These are phyloP conservation scores for Daldinia vernicosa DNA, from an alignment of 495 filamentous ascomycete species.

Conservation along the genomic window DNA sequence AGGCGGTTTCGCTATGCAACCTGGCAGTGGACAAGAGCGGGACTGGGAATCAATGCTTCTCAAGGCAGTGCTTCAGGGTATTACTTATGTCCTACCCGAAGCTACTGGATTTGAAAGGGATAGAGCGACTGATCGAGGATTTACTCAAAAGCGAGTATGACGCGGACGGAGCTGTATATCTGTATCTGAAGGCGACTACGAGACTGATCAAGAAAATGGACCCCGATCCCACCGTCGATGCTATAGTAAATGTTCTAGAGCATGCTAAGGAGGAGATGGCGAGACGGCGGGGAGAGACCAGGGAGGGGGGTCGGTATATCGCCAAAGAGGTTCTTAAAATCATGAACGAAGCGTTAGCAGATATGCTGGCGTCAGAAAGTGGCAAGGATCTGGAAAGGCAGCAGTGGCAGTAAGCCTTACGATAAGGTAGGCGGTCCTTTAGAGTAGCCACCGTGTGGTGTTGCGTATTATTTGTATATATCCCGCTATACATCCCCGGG, in stretches of 20 bases:
- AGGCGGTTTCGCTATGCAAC: conserved; percentile 50
- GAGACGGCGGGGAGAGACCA: conserved; percentile 4
- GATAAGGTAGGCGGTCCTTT: not conserved
- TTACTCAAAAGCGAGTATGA: conserved; percentile 42
- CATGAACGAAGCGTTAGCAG: conserved; percentile 21
- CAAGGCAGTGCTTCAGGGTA: conserved; percentile 51
- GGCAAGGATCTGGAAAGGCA: not conserved
- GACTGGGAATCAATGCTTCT: conserved; percentile 45
- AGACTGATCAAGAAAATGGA: conserved; percentile 33
- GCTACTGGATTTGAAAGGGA: conserved; percentile 46
- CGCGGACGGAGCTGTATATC: conserved; percentile 42
- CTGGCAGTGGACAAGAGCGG: conserved; percentile 45
- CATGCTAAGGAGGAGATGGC: not conserved
- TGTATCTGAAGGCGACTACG: conserved; percentile 47
- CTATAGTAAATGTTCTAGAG: conserved; percentile 28
- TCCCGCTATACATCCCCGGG: not conserved
- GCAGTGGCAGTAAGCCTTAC: not conserved
- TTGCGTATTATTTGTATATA: conserved; percentile 4
- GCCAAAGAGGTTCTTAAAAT: conserved; percentile 25
- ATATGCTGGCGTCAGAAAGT: conserved; percentile 6
- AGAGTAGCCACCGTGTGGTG: not conserved
- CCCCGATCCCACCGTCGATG: not conserved
- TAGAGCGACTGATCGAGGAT: conserved; percentile 46
- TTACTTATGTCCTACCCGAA: conserved; percentile 51
- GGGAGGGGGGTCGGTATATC: conserved; percentile 6